Evolutionary conservation across 352 stramenopile species (phyloP).

Genomic region (Globisporangium cystogenes): DNA sequence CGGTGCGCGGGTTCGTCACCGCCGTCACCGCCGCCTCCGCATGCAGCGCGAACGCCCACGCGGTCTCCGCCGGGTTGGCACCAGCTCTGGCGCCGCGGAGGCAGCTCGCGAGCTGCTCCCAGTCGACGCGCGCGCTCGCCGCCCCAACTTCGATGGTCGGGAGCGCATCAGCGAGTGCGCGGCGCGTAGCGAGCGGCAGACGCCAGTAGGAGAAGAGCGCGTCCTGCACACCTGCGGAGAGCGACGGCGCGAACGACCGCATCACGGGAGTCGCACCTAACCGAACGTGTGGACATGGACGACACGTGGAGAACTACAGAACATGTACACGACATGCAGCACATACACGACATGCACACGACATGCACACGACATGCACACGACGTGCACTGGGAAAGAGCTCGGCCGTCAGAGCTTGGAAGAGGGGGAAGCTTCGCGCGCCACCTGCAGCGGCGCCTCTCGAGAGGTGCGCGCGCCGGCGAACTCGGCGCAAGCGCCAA

Average conservation of each 20-base stretch:
- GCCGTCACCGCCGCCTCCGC: conserved; percentile 16
- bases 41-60: conserved; percentile 34
- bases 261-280: no score
- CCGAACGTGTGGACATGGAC: no score
- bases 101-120: conserved; percentile 14
- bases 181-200: conserved; percentile 13
- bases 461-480: no score
- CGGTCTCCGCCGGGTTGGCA: conserved; percentile 21
- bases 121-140: conserved; percentile 20
- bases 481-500: conserved; percentile 22
- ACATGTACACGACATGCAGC: no score
- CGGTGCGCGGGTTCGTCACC: no score
- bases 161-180: conserved; percentile 12
- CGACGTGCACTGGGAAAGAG: no score
- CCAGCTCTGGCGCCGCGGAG: background rate
- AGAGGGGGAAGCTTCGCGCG: background rate
- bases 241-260: conserved; percentile 28
- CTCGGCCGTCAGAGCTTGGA: no score
- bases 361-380: no score
- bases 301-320: no score
- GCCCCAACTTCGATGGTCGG: conserved; percentile 13
- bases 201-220: conserved; percentile 49
- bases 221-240: conserved; percentile 37
- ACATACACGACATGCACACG: no score
- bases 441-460: no score